phyloP scores from a whole-genome alignment of 2,329 filamentous ascomycete genomes.

The Fusarium miscanthi region DNA sequence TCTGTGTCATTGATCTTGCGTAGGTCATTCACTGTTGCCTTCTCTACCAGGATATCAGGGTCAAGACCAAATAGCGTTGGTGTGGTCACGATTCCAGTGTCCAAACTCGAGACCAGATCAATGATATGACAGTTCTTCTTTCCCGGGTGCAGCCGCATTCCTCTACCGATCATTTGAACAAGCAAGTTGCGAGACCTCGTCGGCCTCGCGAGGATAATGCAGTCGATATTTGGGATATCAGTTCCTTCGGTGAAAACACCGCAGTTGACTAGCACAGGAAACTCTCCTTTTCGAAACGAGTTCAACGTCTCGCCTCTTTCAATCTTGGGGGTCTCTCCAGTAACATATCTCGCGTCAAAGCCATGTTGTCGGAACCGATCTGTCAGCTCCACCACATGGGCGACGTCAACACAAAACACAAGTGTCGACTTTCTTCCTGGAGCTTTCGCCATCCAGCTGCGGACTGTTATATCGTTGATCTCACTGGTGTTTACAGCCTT shows the following conservation, averaged over 20 bases:
- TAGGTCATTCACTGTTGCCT: conserved; percentile 73
- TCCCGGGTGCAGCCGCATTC: conserved; percentile 82
- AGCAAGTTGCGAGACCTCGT: conserved; percentile 93
- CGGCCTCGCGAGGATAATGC: conserved; percentile 85
- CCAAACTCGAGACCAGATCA: conserved; percentile 90
- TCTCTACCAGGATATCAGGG: conserved; percentile 78
- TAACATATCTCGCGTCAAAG: conserved; percentile 88
- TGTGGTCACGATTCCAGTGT: conserved; percentile 86
- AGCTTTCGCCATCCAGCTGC: conserved; percentile 86
- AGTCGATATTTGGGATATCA: conserved; percentile 97
- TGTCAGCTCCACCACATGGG: conserved; percentile 81
- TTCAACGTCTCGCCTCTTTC: conserved; percentile 77
- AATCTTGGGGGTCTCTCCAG: conserved; percentile 78
- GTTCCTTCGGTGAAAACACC: conserved; percentile 98
- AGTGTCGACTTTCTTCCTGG: conserved; percentile 81
- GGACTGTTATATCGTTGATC: conserved; percentile 85
- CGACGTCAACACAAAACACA: conserved; percentile 92
- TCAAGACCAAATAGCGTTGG: conserved; percentile 95
- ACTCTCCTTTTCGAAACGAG: conserved; percentile 79
- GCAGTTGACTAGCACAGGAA: conserved; percentile 91
- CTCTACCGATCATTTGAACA: conserved; percentile 97
- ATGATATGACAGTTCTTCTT: conserved; percentile 95
- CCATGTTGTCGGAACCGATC: conserved; percentile 80
- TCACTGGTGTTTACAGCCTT: conserved; percentile 82
- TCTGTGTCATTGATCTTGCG: conserved; percentile 61